These are phyloP conservation scores for Leccinum incarnatum DNA, from an alignment of 768 basidiomycete species.

Conservation along the genomic window DNA sequence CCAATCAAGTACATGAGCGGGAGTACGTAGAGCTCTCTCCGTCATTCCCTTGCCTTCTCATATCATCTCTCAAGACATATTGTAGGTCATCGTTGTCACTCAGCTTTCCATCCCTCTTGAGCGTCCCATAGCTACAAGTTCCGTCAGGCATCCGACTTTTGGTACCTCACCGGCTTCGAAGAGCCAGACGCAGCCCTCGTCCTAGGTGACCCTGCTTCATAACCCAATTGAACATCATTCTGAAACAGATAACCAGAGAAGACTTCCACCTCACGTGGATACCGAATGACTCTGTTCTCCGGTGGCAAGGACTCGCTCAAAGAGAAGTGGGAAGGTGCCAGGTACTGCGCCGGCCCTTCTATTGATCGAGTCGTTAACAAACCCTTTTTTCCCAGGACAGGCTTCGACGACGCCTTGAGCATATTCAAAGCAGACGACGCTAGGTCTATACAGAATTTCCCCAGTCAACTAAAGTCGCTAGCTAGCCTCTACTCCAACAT, in stretches of 20 bases:
- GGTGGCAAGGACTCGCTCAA: constrained; percentile 67
- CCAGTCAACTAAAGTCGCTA: constrained; percentile 55
- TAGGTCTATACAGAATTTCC: constrained; percentile 51
- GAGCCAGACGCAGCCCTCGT: constrained; percentile 90
- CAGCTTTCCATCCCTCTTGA: constrained; percentile 8
- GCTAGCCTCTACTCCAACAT: constrained; percentile 48
- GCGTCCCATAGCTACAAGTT: constrained; percentile 77
- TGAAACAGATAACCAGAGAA: constrained; percentile 51
- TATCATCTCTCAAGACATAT: constrained; percentile 51
- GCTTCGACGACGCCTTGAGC: constrained; percentile 56
- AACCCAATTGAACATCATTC: not conserved
- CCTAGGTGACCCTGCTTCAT: constrained; percentile 50
- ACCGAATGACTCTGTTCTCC: constrained; percentile 84
- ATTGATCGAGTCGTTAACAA: not conserved
- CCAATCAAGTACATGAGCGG: constrained; percentile 84
- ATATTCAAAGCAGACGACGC: constrained; percentile 82
- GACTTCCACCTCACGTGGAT: constrained; percentile 66
- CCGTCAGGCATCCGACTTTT: constrained; percentile 88
- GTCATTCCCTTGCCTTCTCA: constrained; percentile 11
- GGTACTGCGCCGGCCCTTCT: constrained; percentile 34
- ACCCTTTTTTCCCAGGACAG: constrained; percentile 46
- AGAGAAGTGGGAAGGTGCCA: constrained; percentile 92
- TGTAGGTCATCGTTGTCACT: constrained; percentile 48
- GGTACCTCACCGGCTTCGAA: constrained; percentile 95
- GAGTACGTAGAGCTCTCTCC: constrained; percentile 47